Conservation (phyloP, 345 rosid species). For the Geranium brycei region DNA sequence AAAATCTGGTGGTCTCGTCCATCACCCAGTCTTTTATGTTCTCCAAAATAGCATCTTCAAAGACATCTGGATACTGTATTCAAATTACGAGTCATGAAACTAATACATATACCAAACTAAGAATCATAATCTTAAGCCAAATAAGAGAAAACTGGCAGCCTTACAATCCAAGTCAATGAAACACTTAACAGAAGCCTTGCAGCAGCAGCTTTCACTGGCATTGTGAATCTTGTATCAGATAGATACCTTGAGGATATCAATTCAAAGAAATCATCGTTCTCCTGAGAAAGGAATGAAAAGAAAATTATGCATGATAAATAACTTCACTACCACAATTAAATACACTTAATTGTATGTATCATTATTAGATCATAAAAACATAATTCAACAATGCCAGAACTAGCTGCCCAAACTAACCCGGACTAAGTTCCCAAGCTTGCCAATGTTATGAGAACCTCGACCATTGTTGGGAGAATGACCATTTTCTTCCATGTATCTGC, state of each 20-base stretch:
- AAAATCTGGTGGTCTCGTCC: constrained; percentile 52
- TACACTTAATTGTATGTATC: not conserved
- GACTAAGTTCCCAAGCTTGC: constrained; percentile 60
- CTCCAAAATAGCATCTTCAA: constrained; percentile 69
- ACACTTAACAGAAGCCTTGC: constrained; percentile 71
- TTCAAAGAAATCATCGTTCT: constrained; percentile 92
- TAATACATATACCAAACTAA: constrained; percentile 1
- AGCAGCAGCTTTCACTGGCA: constrained; percentile 71
- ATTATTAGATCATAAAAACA: not conserved
- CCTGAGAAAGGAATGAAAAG: constrained; percentile 32
- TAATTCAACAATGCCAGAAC: not conserved
- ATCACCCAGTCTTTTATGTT: constrained; percentile 77
- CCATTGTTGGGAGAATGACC: constrained; percentile 39
- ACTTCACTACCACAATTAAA: not conserved
- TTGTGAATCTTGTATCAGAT: constrained; percentile 61
- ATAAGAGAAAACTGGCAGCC: constrained; percentile 2
- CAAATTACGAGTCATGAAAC: constrained; percentile 9
- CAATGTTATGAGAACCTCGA: constrained; percentile 67
- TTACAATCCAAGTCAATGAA: constrained; percentile 69
- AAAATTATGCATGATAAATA: not conserved
- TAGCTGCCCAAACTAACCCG: constrained; percentile 35
- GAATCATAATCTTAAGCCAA: not conserved
- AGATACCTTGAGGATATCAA: constrained; percentile 77
- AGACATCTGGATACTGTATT: constrained; percentile 72
- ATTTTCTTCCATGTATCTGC: constrained; percentile 49